Evolutionary conservation across 331 rosid species (phyloP).

Genomic region (Malus hybrid): DNA sequence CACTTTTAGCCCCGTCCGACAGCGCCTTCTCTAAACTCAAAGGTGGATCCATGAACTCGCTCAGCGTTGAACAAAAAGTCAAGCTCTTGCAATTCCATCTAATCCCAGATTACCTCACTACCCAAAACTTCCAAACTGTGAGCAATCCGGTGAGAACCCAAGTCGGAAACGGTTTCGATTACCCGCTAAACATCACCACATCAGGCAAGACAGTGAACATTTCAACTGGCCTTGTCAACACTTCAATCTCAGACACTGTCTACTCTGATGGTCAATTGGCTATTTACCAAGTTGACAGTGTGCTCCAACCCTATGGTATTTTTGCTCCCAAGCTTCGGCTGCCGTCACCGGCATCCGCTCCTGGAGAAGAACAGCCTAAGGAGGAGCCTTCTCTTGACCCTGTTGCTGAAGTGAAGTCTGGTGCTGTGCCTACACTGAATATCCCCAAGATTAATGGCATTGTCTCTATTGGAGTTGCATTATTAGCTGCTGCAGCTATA

Average conservation of each 20-base stretch:
- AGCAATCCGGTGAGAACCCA: constrained; percentile 84
- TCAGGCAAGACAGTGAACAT: constrained; percentile 63
- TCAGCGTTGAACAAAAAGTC: constrained; percentile 52
- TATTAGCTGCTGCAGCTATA: neutral
- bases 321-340: constrained; percentile 53
- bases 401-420: constrained; percentile 9
- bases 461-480: neutral
- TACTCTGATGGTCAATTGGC: constrained; percentile 72
- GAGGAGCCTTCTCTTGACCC: constrained; percentile 37
- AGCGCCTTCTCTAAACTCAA: constrained; percentile 56
- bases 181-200: constrained; percentile 68
- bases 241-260: constrained; percentile 65
- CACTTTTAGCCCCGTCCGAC: constrained; percentile 70
- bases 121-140: constrained; percentile 69
- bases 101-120: constrained; percentile 47
- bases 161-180: constrained; percentile 56
- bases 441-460: neutral
- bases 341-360: constrained; percentile 65
- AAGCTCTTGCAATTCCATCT: constrained; percentile 74
- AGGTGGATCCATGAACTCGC: constrained; percentile 67
- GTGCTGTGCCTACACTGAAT: neutral
- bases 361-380: constrained; percentile 33
- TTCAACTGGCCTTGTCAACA: constrained; percentile 64
- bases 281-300: constrained; percentile 64
- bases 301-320: constrained; percentile 67